Conservation (phyloP, 1,139 yeast species). For the Suhomyces guaymorum region DNA sequence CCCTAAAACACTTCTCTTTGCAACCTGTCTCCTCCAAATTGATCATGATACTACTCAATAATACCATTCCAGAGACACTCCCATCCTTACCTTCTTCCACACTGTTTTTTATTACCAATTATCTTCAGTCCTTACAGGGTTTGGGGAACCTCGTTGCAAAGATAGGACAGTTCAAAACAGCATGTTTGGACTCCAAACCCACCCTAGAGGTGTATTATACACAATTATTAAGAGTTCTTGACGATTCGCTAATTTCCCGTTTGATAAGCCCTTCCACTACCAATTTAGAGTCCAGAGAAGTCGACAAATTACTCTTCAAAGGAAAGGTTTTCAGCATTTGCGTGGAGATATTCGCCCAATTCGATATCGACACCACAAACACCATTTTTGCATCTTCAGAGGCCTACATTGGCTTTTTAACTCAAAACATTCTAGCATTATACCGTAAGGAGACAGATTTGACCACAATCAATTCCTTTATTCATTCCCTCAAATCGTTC, state of each 20-base stretch:
- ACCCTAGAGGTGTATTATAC: slow-evolving; percentile 2
- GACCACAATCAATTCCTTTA: slow-evolving; percentile 21
- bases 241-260: slow-evolving; percentile 18
- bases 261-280: slow-evolving; percentile 13
- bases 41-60: slow-evolving; percentile 29
- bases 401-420: slow-evolving; percentile 25
- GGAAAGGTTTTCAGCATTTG: slow-evolving; percentile 32
- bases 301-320: slow-evolving; percentile 39
- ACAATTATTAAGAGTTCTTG: slow-evolving; percentile 21
- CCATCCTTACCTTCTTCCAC: slow-evolving; percentile 17
- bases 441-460: slow-evolving; percentile 11
- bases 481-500: slow-evolving; percentile 29
- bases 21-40: slow-evolving; percentile 12
- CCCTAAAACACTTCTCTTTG: slow-evolving; percentile 13
- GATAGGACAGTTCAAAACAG: slow-evolving; percentile 13
- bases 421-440: slow-evolving; percentile 19
- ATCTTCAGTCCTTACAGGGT: slow-evolving; percentile 29
- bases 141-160: slow-evolving; percentile 31
- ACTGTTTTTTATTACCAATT: slow-evolving; percentile 14
- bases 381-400: slow-evolving; percentile 21
- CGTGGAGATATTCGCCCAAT: slow-evolving; percentile 23
- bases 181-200: neutral
- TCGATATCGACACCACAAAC: slow-evolving; percentile 12
- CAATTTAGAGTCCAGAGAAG: slow-evolving; percentile 28
- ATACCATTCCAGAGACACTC: slow-evolving; percentile 33